Conservation (phyloP, 2,329 filamentous ascomycete species). For the Aureobasidium sp. region DNA sequence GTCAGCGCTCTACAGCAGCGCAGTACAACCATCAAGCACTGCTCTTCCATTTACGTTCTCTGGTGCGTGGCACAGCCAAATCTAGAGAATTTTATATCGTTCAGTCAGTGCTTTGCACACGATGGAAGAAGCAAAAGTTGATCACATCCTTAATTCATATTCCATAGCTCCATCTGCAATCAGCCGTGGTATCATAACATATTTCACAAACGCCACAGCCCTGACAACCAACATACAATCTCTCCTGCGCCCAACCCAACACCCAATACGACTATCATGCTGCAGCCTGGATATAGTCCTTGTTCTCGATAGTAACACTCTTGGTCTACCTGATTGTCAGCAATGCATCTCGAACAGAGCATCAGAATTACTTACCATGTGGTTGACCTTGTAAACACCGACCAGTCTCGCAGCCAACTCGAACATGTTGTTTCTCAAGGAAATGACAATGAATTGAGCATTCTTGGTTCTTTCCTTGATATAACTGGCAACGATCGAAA, state of each 20-base stretch:
- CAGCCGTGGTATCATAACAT: slow-evolving; percentile 13
- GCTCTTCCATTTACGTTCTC: neutral
- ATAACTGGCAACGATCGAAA: slow-evolving; percentile 96
- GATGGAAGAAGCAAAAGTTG: neutral
- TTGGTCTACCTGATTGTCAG: slow-evolving; percentile 37
- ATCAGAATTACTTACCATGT: slow-evolving; percentile 59
- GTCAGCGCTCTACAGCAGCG: neutral
- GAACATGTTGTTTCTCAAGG: slow-evolving; percentile 98
- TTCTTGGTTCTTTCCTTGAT: slow-evolving; percentile 99
- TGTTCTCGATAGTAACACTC: slow-evolving; percentile 47
- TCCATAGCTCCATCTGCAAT: neutral
- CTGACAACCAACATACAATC: neutral
- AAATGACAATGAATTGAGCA: slow-evolving; percentile 98
- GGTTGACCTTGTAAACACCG: slow-evolving; percentile 98
- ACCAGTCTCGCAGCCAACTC: slow-evolving; percentile 92
- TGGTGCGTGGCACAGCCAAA: too few species aligned
- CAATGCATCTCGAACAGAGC: neutral
- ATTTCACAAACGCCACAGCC: neutral
- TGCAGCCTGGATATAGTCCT: slow-evolving; percentile 36
- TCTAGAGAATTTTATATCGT: too few species aligned
- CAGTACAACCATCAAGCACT: neutral
- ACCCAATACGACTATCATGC: neutral
- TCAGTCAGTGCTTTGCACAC: neutral
- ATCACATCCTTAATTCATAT: neutral
- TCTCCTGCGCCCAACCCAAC: neutral